Percentiles rank a stretch among this genome's conserved stretches.
These are phyloP conservation scores for Vanderwaltozyma tropicalis DNA, from an alignment of 805 yeast genomes.

Conservation along the genomic window DNA sequence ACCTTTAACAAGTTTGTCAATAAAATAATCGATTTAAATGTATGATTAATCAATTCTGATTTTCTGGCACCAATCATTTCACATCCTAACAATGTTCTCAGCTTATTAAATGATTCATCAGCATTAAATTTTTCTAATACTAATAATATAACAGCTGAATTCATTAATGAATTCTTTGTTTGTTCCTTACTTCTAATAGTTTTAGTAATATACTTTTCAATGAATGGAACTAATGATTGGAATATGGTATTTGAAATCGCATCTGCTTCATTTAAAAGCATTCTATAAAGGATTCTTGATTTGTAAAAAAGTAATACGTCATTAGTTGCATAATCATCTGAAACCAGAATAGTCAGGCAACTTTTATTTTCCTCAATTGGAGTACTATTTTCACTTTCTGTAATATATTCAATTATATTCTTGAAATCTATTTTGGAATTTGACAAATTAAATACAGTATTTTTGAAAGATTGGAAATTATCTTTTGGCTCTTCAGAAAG, in stretches of 20 bases:
- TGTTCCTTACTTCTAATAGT: conserved; percentile 26
- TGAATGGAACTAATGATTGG: conserved; percentile 13
- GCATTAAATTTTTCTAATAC: conserved; percentile 27
- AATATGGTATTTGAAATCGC: conserved; percentile 17
- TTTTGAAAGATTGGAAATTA: conserved; percentile 8
- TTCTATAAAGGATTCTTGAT: conserved; percentile 26
- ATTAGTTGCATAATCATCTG: not conserved
- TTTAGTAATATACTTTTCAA: conserved; percentile 29
- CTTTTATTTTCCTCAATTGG: not conserved
- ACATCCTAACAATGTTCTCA: conserved; percentile 53
- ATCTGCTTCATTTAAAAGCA: conserved; percentile 28
- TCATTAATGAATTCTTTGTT: conserved; percentile 13
- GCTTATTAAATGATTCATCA: conserved; percentile 35
- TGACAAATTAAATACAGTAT: conserved; percentile 12
- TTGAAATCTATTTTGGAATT: not conserved
- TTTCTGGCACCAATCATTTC: conserved; percentile 49
- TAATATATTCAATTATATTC: not conserved
- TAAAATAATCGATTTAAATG: conserved; percentile 39
- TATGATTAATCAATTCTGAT: conserved; percentile 33
- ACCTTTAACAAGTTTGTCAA: conserved; percentile 33
- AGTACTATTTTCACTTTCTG: no score
- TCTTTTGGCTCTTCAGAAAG: conserved; percentile 18
- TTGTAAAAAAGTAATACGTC: conserved; percentile 23
- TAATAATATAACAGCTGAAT: conserved; percentile 29
- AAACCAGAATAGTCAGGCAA: not conserved